A percentile compares a stretch with the other conserved stretches of the same genome.
These are phyloP conservation scores for Coniochaeta prunicola DNA, from an alignment of 2,329 filamentous ascomycete species.

Conservation along the genomic window DNA sequence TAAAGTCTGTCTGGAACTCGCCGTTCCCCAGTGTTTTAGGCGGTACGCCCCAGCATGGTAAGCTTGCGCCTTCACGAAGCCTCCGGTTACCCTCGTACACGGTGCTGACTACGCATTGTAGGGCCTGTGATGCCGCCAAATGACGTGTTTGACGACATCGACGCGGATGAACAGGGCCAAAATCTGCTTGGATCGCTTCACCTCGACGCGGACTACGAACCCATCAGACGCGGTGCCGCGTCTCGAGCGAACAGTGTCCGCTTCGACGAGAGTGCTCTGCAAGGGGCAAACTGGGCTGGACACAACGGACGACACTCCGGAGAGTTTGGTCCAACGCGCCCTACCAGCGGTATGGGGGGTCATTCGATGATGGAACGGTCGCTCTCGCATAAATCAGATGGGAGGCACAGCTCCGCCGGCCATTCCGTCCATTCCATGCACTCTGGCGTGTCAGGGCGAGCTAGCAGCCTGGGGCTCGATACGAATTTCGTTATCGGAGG, in stretches of 20 bases:
- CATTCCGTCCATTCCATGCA: conserved; percentile 62
- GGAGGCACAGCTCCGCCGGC: conserved; percentile 86
- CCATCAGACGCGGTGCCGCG: conserved; percentile 73
- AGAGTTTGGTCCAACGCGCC: conserved; percentile 71
- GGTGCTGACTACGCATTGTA: conserved; percentile 25
- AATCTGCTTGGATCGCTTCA: conserved; percentile 75
- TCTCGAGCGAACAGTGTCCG: conserved; percentile 95
- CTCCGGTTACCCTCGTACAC: not conserved
- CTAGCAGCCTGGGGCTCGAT: conserved; percentile 83
- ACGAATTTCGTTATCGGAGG: conserved; percentile 57
- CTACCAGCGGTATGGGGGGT: conserved; percentile 70
- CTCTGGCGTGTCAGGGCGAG: conserved; percentile 70
- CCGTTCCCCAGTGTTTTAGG: conserved; percentile 75
- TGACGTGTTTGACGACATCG: conserved; percentile 67
- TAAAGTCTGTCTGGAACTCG: conserved; percentile 89
- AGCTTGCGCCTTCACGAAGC: conserved; percentile 19
- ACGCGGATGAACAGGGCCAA: conserved; percentile 79
- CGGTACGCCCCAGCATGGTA: conserved; percentile 82
- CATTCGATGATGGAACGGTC: conserved; percentile 83
- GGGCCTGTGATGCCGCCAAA: conserved; percentile 72
- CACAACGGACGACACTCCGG: conserved; percentile 76
- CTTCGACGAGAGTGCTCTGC: conserved; percentile 92
- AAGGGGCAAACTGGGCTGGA: conserved; percentile 72
- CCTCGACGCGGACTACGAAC: conserved; percentile 80
- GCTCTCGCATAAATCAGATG: conserved; percentile 91